Percentiles rank a stretch among this genome's conserved stretches.
These are phyloP conservation scores for Fusarium poae DNA, from an alignment of 2,329 filamentous ascomycete genomes.

Conservation along the genomic window DNA sequence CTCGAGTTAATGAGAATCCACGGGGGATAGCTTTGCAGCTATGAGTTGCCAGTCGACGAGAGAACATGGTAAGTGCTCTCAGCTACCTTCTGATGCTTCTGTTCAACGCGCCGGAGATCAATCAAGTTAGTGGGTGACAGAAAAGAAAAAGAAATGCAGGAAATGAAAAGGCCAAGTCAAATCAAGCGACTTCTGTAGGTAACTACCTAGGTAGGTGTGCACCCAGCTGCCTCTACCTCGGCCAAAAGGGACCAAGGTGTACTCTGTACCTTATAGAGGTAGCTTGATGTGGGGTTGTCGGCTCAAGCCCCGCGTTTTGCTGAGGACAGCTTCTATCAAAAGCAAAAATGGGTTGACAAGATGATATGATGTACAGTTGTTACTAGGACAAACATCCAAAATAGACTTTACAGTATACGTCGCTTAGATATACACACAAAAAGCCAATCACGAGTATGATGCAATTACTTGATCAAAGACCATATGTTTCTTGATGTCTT, in stretches of 20 bases:
- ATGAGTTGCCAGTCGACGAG: constrained; percentile 13
- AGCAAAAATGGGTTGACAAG: constrained; percentile 20
- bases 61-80: constrained; percentile 30
- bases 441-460: background rate
- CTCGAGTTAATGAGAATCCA: constrained; percentile 21
- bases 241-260: constrained; percentile 43
- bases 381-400: background rate
- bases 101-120: background rate
- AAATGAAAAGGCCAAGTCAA: background rate
- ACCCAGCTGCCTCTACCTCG: constrained; percentile 38
- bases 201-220: constrained; percentile 4
- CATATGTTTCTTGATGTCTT: constrained; percentile 3
- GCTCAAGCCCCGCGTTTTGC: constrained; percentile 46
- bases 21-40: constrained; percentile 29
- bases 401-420: background rate
- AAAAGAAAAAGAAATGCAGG: too few species aligned
- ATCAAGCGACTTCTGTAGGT: constrained; percentile 5
- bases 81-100: background rate
- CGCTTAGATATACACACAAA: background rate
- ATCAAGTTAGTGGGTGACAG: background rate
- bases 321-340: constrained; percentile 37
- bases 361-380: background rate
- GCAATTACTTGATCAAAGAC: background rate
- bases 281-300: constrained; percentile 45
- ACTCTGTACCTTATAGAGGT: background rate